Percentiles rank a stretch among this genome's conserved stretches.
Evolutionary conservation across 768 basidiomycete species (phyloP).

Genomic region (Inosperma sp.): DNA sequence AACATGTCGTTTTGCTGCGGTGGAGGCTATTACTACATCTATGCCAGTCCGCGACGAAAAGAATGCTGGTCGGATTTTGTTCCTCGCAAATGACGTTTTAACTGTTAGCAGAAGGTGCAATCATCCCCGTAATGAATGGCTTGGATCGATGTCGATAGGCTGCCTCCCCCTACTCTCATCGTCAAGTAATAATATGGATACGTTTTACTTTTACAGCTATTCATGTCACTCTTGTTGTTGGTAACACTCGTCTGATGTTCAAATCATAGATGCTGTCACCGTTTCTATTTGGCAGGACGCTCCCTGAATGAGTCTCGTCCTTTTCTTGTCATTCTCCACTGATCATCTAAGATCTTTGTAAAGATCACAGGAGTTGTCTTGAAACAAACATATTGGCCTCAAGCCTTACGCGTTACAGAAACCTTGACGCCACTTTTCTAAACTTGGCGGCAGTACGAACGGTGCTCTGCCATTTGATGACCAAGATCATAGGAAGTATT

Average conservation of each 20-base stretch:
- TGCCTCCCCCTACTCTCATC: conserved; percentile 59
- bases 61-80: conserved; percentile 41
- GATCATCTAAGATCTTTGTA: not conserved
- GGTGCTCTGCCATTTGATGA: too few relatives aligned
- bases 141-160: conserved; percentile 97
- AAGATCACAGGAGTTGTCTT: conserved; percentile 85
- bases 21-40: too few relatives aligned
- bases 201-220: conserved; percentile 23
- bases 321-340: not conserved
- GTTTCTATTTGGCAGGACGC: conserved; percentile 96
- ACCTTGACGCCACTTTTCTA: too few relatives aligned
- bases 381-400: conserved; percentile 87
- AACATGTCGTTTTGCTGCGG: too few relatives aligned
- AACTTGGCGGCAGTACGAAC: too few relatives aligned
- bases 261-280: conserved; percentile 76
- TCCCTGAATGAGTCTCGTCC: conserved; percentile 61
- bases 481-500: too few relatives aligned
- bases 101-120: conserved; percentile 54
- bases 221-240: not conserved
- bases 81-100: not conserved
- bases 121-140: conserved; percentile 80
- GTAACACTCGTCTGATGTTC: not conserved
- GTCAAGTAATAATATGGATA: conserved; percentile 53
- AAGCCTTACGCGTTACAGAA: too few relatives aligned
- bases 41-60: too few relatives aligned